phyloP scores from a whole-genome alignment of 2,329 filamentous ascomycete genomes.

The Cladosporium colombiae region DNA sequence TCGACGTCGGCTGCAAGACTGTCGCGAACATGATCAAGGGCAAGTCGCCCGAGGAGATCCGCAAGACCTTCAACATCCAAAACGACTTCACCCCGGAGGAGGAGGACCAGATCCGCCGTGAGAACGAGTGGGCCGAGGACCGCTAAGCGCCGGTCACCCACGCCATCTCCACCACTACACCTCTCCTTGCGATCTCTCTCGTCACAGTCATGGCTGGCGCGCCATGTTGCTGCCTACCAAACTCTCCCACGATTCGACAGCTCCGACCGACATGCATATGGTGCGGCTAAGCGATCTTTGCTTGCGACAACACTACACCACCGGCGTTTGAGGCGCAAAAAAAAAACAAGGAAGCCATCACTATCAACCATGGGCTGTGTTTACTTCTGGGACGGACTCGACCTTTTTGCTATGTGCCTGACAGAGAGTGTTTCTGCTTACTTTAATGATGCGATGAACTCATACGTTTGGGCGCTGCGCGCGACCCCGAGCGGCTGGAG shows the following conservation, averaged over 20 bases:
- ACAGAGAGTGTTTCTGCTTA: background rate
- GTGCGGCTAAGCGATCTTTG: background rate
- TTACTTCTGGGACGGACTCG: background rate
- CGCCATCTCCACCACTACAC: background rate
- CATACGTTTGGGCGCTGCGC: background rate
- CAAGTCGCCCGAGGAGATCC: constrained; percentile 98
- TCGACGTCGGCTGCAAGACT: constrained; percentile 98
- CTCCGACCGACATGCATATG: constrained; percentile 7
- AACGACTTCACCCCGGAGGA: constrained; percentile 99
- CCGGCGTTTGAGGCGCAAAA: constrained; percentile 9
- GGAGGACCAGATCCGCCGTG: constrained; percentile 81
- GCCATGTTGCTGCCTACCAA: background rate
- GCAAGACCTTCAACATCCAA: constrained; percentile 99
- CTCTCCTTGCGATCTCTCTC: background rate
- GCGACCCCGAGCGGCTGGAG: constrained; percentile 4
- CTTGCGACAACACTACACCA: background rate
- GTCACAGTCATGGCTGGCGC: background rate
- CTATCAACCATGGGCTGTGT: background rate
- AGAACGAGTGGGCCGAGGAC: constrained; percentile 54
- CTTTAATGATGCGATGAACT: constrained; percentile 9
- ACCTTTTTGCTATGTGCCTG: constrained; percentile 4
- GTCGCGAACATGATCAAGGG: constrained; percentile 99
- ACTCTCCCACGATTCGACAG: background rate
- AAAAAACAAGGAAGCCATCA: background rate
- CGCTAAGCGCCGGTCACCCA: constrained; percentile 28